Base-by-base conservation (phyloP, 345 rosid species). In the Citrus inodora region DNA sequence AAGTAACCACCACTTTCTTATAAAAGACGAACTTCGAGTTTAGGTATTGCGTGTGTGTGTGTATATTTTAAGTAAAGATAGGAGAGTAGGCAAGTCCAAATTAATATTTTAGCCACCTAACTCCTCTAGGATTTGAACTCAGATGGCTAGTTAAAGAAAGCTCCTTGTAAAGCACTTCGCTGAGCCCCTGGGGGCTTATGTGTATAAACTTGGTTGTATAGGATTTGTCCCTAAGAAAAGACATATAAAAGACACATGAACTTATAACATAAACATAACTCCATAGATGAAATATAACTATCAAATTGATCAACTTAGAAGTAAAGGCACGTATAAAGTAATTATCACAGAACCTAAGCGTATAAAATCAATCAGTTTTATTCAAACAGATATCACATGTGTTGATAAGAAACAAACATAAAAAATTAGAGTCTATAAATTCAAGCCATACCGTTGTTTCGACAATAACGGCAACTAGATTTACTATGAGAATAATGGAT, bases 371-470 rank as follows among this genome's bases (percentile, higher is more conserved):
- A 13, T 4, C 40, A 22, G 13, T 37, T 67, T 40, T 35, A 9
- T 67, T 67, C 46, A 21, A 67, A n/a, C 35, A 58, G 62, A 35
- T 48, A 53, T 17, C 7, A 8, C 25, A 71, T 37, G 33, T 48
- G 8, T 46, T 58, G 55, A 69, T 74, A 48, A 63, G 24, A 71
- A 40, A 42, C 27, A 51, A 75, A 55, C 46, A 5, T 28, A 14
- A 48, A 21, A 74, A 10, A 28, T 5, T 5, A 64, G 32, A 19
- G 63, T 42, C 27, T 27, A 51, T 6, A 75, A 19, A 40, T 53
- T 76, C 27, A 67, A 76, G 72, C 51, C 87, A 77, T 92, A 96
- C 99, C 97, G 97, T 92, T 81, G 99, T 91, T 85, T 94, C 99
- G 58, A 91, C 85, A 62, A 94, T 85, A 72, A 96, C 99, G 33